Conservation (phyloP, 352 stramenopile species). For the Phytopythium chamaehyphon region DNA sequence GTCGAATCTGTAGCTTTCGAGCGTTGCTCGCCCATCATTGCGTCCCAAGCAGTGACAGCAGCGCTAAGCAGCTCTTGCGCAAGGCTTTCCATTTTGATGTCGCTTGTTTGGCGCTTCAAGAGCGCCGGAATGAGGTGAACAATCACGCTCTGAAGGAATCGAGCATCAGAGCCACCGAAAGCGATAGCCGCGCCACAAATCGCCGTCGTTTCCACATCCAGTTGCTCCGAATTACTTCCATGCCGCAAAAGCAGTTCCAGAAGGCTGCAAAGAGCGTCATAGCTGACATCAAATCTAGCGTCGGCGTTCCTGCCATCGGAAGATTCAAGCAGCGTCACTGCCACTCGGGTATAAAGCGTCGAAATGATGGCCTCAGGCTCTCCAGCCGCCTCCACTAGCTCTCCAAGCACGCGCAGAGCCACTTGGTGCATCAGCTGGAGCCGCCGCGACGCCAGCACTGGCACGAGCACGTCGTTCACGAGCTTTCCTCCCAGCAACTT, state of each 20-base stretch:
- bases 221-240: slow-evolving; percentile 3
- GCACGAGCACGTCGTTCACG: slow-evolving; percentile 24
- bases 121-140: slow-evolving; percentile 45
- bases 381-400: slow-evolving; percentile 12
- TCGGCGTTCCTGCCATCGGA: background rate
- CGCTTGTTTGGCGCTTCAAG: slow-evolving; percentile 9
- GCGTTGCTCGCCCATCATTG: background rate
- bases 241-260: slow-evolving; percentile 34
- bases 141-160: slow-evolving; percentile 40
- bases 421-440: slow-evolving; percentile 25
- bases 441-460: slow-evolving; percentile 19
- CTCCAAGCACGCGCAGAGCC: slow-evolving; percentile 20
- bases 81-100: background rate
- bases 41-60: slow-evolving; percentile 20
- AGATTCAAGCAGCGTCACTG: background rate
- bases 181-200: slow-evolving; percentile 40
- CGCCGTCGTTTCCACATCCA: slow-evolving; percentile 11
- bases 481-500: slow-evolving; percentile 8
- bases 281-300: slow-evolving; percentile 19
- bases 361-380: background rate
- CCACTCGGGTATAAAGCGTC: slow-evolving; percentile 9
- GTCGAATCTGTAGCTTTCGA: background rate
- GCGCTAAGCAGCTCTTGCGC: slow-evolving; percentile 14
- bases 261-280: slow-evolving; percentile 41
- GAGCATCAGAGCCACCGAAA: slow-evolving; percentile 27